Base-by-base conservation (phyloP, 2,329 filamentous ascomycete species). In the Fusarium sp. region DNA sequence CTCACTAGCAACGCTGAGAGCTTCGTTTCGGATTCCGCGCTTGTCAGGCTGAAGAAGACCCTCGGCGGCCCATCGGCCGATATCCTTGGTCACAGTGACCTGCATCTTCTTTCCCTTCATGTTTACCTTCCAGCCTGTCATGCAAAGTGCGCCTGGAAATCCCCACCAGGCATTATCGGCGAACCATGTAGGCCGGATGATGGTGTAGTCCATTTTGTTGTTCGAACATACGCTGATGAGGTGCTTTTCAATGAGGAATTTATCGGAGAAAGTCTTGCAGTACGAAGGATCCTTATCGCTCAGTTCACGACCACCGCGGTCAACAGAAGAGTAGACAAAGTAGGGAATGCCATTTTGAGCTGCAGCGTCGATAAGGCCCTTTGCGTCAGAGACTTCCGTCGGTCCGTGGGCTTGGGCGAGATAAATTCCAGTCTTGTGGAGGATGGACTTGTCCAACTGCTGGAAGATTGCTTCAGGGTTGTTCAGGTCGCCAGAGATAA, bases 251-350 rank as follows among this genome's bases (percentile, higher is more conserved):
- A 90, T 86, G 36, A 84, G 76, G 69, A 86, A 83, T 75, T 91
- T 91, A 71, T 78, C 79, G 30, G 82, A 73, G n/a, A 73, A 73
- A 0, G 71, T 73, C 69, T 73, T 73, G 69, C 71, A 64, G 36
- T 74, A 72, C 1, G 72, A 74, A 12, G 72, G 68, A 26, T 74
- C 72, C 2, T 41, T 45, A 16, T 74, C 72, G 26, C 80, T 77
- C 88, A 91, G 77, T 88, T 78, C 77, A 38, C 86, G 83, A 31
- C 88, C 87, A 30, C 87, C 87, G n/a, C 89, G 86, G 60, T 91
- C 89, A 13, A 90, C 86, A 38, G 84, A 88, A 2, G 83, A 85
- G 76, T 89, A 91, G 42, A 91, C 83, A 65, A 91, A 88, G 70
- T 86, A 84, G 34, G 82, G 79, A 31, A 89, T 83, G 6, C 80